Percentiles rank a stretch among this genome's conserved stretches.
These are phyloP conservation scores for Colletotrichum sp. DNA, from an alignment of 2,329 filamentous ascomycete species.

Conservation along the genomic window DNA sequence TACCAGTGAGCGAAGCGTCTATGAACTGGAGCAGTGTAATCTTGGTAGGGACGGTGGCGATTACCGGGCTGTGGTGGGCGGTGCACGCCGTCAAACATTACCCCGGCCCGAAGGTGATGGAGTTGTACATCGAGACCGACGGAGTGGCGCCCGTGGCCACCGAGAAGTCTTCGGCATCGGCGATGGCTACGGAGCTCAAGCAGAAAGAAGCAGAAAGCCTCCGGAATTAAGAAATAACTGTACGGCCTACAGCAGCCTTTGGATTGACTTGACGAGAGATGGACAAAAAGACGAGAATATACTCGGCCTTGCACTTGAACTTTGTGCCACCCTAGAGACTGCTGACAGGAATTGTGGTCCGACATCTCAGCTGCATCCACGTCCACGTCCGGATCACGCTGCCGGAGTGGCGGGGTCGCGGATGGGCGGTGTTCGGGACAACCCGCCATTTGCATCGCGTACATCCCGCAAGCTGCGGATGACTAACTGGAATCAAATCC, in stretches of 20 bases:
- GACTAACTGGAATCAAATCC: background rate
- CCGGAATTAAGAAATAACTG: background rate
- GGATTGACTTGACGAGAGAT: background rate
- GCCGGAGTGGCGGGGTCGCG: background rate
- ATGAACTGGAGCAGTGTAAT: slow-evolving; percentile 64
- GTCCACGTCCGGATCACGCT: background rate
- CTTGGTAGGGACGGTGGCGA: slow-evolving; percentile 49
- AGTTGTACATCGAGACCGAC: slow-evolving; percentile 45
- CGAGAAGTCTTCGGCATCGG: slow-evolving; percentile 13
- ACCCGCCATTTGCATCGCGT: background rate
- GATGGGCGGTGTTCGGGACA: background rate
- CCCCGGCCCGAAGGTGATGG: slow-evolving; percentile 54
- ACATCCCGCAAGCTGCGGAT: background rate
- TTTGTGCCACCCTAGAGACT: background rate
- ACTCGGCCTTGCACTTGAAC: background rate
- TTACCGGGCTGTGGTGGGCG: slow-evolving; percentile 57
- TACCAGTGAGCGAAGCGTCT: slow-evolving; percentile 42
- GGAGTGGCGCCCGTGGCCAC: background rate
- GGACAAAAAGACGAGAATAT: background rate
- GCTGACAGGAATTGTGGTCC: background rate
- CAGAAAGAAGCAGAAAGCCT: background rate
- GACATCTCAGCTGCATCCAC: background rate
- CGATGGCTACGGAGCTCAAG: background rate
- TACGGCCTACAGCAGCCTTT: background rate
- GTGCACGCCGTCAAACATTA: slow-evolving; percentile 52